These are phyloP conservation scores for Globisporangium polare DNA, from an alignment of 352 stramenopile genomes.

Conservation along the genomic window DNA sequence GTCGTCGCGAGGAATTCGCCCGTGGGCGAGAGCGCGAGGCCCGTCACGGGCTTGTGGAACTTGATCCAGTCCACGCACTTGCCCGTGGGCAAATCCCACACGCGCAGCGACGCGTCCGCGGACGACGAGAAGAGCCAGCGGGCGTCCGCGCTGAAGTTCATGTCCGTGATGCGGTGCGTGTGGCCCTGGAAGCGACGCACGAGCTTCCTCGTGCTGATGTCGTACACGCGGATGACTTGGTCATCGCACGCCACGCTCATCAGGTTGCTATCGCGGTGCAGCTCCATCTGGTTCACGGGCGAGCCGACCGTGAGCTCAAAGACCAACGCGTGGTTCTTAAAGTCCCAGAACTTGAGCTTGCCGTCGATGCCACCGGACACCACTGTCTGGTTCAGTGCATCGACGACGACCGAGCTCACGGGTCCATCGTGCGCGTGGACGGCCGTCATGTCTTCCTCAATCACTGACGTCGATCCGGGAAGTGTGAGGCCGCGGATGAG, in stretches of 20 bases:
- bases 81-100: conserved; percentile 95
- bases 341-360: conserved; percentile 90
- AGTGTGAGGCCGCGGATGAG: conserved; percentile 66
- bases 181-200: conserved; percentile 86
- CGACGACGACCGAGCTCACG: conserved; percentile 86
- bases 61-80: conserved; percentile 94
- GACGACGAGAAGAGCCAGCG: conserved; percentile 86
- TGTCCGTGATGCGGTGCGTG: conserved; percentile 81
- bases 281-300: conserved; percentile 75
- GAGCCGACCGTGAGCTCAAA: conserved; percentile 71
- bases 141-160: conserved; percentile 87
- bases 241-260: conserved; percentile 88
- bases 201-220: conserved; percentile 83
- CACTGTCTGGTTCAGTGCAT: conserved; percentile 79
- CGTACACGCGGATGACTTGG: conserved; percentile 81
- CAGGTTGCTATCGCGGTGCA: conserved; percentile 87
- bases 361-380: conserved; percentile 86
- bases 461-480: conserved; percentile 34
- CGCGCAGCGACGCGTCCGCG: conserved; percentile 84
- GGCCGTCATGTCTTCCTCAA: conserved; percentile 30
- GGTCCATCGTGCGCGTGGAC: conserved; percentile 61
- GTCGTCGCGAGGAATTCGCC: conserved; percentile 96
- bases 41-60: conserved; percentile 91
- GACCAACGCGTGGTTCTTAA: conserved; percentile 66
- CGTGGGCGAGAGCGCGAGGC: conserved; percentile 91